A percentile compares a stretch with the other conserved stretches of the same genome.
Conservation (phyloP, 78 protist genomes). For the Parvularia atlantis region DNA sequence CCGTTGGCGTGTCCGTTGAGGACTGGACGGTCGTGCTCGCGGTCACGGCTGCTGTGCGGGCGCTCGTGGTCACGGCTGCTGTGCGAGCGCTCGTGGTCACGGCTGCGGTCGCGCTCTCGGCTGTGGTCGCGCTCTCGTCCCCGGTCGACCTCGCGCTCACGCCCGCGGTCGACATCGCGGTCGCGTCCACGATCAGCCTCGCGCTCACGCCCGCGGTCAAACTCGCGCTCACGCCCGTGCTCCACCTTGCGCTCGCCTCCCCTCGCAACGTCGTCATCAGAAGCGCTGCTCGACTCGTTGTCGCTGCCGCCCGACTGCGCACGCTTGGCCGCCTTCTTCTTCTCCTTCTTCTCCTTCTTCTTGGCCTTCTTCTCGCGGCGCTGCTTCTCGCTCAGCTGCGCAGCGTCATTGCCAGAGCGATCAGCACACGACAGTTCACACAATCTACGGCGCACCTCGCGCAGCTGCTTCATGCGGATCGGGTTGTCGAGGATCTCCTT, state of each 20-base stretch:
- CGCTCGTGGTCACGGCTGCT: not conserved
- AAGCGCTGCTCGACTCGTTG: not conserved
- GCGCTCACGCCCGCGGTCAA: not conserved
- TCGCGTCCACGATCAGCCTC: not conserved
- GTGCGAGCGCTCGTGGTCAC: not conserved
- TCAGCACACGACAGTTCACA: not conserved
- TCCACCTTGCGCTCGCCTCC: not conserved
- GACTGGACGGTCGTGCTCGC: not conserved
- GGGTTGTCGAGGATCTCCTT: conserved; percentile 22
- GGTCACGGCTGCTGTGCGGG: not conserved
- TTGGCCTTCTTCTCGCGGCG: conserved; percentile 18
- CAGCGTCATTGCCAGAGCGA: not conserved
- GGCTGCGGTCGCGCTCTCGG: not conserved
- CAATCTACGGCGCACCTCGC: not conserved
- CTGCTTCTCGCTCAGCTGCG: conserved; percentile 1
- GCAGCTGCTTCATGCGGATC: conserved; percentile 21
- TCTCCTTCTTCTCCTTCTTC: conserved; percentile 29
- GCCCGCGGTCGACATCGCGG: not conserved
- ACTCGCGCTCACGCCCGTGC: not conserved
- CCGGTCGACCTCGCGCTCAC: not conserved
- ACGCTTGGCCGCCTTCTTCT: conserved; percentile 16
- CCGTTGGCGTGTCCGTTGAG: not conserved
- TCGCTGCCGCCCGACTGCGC: not conserved
- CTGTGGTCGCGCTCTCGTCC: not conserved
- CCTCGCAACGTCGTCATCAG: not conserved